A percentile compares a stretch with the other conserved stretches of the same genome.
Conservation (phyloP, 2,329 filamentous ascomycete species). For the Aureobasidium lini region DNA sequence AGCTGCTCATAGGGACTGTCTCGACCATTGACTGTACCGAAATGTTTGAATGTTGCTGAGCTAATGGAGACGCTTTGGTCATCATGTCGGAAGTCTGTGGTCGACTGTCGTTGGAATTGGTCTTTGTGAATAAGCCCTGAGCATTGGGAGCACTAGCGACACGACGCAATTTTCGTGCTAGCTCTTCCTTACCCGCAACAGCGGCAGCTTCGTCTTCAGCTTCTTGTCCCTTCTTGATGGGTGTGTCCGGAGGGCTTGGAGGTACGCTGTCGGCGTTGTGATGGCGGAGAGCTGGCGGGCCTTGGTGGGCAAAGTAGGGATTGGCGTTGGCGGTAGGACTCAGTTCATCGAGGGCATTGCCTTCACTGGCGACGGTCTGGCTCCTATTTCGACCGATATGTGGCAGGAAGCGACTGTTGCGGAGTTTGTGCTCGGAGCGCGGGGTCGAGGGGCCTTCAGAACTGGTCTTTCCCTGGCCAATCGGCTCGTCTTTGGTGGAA, state of each 20-base stretch:
- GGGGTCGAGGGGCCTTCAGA: conserved; percentile 34
- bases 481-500: conserved; percentile 33
- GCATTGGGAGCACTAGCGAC: conserved; percentile 96
- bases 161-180: conserved; percentile 83
- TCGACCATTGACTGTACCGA: conserved; percentile 50
- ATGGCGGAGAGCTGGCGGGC: conserved; percentile 84
- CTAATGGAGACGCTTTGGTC: conserved; percentile 55
- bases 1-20: conserved; percentile 27
- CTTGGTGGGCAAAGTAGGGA: conserved; percentile 95
- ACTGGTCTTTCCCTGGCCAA: conserved; percentile 28
- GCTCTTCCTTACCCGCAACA: conserved; percentile 80
- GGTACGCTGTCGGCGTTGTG: conserved; percentile 91
- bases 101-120: conserved; percentile 49
- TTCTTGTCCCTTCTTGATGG: conserved; percentile 61
- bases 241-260: conserved; percentile 85
- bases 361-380: conserved; percentile 85
- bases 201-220: conserved; percentile 60
- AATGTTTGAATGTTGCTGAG: conserved; percentile 25
- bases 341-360: conserved; percentile 82
- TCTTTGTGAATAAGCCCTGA: conserved; percentile 72
- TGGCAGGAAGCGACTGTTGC: conserved; percentile 83
- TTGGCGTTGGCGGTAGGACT: conserved; percentile 93
- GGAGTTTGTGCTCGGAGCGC: conserved; percentile 59
- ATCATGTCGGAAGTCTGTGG: conserved; percentile 80
- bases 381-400: conserved; percentile 82